Evolutionary conservation across 2,329 filamentous ascomycete species (phyloP).

Genomic region (Allantophomopsis lycopodina): DNA sequence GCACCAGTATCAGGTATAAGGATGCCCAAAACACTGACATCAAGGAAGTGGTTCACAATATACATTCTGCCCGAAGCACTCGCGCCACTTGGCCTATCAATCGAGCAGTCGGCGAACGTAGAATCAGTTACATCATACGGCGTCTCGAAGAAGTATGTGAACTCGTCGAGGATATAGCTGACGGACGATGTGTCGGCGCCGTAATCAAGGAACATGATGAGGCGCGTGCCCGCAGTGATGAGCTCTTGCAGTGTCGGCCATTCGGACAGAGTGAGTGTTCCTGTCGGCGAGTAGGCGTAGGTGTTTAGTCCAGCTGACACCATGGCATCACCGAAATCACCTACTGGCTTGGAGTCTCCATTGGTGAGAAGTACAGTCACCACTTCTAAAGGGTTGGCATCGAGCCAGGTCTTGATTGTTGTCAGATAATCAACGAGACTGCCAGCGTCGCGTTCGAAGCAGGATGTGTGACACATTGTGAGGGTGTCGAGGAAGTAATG

Average conservation of each 20-base stretch:
- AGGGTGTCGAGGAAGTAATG: slow-evolving; percentile 4
- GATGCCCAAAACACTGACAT: slow-evolving; percentile 28
- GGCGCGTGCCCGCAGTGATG: slow-evolving; percentile 45
- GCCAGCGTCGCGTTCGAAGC: slow-evolving; percentile 42
- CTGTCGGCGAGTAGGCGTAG: slow-evolving; percentile 14
- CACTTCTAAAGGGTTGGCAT: slow-evolving; percentile 42
- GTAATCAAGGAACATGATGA: slow-evolving; percentile 64
- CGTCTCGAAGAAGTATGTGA: slow-evolving; percentile 59
- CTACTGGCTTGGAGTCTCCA: slow-evolving; percentile 38
- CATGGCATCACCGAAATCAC: slow-evolving; percentile 31
- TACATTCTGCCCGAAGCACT: slow-evolving; percentile 33
- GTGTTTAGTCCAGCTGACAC: slow-evolving; percentile 8
- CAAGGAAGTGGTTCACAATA: slow-evolving; percentile 52
- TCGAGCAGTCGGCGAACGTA: slow-evolving; percentile 47
- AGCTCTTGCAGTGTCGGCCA: slow-evolving; percentile 60
- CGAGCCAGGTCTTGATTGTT: slow-evolving; percentile 45
- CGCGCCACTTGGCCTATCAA: slow-evolving; percentile 43
- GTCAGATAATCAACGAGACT: slow-evolving; percentile 37
- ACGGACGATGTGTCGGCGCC: slow-evolving; percentile 31
- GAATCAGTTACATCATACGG: slow-evolving; percentile 47
- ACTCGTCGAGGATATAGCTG: slow-evolving; percentile 52
- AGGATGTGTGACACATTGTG: slow-evolving; percentile 41
- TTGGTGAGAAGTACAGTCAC: slow-evolving; percentile 54
- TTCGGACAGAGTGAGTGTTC: slow-evolving; percentile 26
- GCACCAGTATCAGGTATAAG: slow-evolving; percentile 36